Percentiles rank a stretch among this genome's conserved stretches.
Evolutionary conservation across 768 basidiomycete species (phyloP).

Genomic region (Suillus sp.): DNA sequence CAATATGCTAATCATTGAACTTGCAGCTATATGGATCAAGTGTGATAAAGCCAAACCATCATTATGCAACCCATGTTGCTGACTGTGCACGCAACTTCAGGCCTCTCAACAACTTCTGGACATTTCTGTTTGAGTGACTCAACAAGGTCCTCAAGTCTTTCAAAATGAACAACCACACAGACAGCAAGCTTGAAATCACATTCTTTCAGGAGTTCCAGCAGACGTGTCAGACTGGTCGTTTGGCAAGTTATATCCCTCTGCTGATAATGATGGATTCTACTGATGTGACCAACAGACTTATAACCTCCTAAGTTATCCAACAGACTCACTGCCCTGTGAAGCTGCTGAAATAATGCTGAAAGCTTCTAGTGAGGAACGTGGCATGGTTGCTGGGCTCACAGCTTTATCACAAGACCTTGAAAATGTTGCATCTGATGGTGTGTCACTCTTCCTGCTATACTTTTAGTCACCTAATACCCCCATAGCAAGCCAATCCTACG

Average conservation of each 20-base stretch:
- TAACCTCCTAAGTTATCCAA: neutral
- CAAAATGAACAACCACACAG: slow-evolving; percentile 36
- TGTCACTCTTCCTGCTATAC: neutral
- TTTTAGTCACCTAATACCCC: no score
- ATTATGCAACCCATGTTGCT: slow-evolving; percentile 35
- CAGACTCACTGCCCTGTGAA: neutral
- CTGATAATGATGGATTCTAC: no score
- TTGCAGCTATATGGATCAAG: slow-evolving; percentile 34
- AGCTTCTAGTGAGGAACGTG: slow-evolving; percentile 13
- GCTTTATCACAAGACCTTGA: slow-evolving; percentile 3
- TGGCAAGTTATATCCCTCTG: neutral
- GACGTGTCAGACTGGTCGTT: neutral
- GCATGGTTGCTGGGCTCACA: slow-evolving; percentile 4
- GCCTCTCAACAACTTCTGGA: slow-evolving; percentile 41
- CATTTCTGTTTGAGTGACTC: slow-evolving; percentile 37
- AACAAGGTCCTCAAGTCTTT: slow-evolving; percentile 41
- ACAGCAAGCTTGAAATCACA: slow-evolving; percentile 33
- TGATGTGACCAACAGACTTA: slow-evolving; percentile 3
- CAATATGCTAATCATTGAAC: no score
- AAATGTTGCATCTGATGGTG: neutral
- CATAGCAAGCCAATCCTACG: neutral
- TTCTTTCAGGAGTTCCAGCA: slow-evolving; percentile 33
- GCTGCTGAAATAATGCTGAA: slow-evolving; percentile 6
- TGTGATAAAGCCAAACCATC: slow-evolving; percentile 40
- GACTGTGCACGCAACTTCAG: slow-evolving; percentile 34